Percentiles rank a stretch among this genome's conserved stretches.
Evolutionary conservation across 1,284 basidiomycete species (phyloP).

Genomic region (Lignosus rhinocerotis): DNA sequence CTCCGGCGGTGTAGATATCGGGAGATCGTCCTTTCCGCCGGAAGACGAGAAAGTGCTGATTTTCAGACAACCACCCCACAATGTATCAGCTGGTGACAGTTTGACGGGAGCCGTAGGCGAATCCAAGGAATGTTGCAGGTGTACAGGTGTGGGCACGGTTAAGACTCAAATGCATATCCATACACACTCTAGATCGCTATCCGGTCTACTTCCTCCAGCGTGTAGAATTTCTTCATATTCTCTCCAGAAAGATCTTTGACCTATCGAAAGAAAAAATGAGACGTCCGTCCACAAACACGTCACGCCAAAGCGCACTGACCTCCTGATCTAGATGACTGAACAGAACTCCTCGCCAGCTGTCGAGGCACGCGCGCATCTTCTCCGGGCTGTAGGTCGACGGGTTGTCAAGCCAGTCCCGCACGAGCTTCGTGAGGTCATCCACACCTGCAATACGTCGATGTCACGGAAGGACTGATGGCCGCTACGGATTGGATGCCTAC

Average conservation of each 20-base stretch:
- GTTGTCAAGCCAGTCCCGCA: constrained; percentile 48
- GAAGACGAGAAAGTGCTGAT: too few species aligned
- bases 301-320: constrained; percentile 12
- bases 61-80: too few species aligned
- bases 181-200: constrained; percentile 42
- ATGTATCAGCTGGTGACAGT: too few species aligned
- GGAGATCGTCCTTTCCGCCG: too few species aligned
- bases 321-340: constrained; percentile 71
- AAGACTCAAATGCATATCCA: background rate
- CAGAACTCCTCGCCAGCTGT: constrained; percentile 63
- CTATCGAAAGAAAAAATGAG: constrained; percentile 25
- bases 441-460: constrained; percentile 42
- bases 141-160: too few species aligned
- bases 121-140: background rate
- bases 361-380: constrained; percentile 60
- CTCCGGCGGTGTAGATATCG: too few species aligned
- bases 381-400: constrained; percentile 55
- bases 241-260: constrained; percentile 58
- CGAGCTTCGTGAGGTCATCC: constrained; percentile 48
- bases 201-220: constrained; percentile 55
- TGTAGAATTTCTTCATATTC: constrained; percentile 68
- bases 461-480: background rate
- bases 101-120: too few species aligned
- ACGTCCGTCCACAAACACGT: background rate
- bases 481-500: constrained; percentile 33